Conservation (phyloP, 2,329 filamentous ascomycete genomes). For the Catunica adiposa region DNA sequence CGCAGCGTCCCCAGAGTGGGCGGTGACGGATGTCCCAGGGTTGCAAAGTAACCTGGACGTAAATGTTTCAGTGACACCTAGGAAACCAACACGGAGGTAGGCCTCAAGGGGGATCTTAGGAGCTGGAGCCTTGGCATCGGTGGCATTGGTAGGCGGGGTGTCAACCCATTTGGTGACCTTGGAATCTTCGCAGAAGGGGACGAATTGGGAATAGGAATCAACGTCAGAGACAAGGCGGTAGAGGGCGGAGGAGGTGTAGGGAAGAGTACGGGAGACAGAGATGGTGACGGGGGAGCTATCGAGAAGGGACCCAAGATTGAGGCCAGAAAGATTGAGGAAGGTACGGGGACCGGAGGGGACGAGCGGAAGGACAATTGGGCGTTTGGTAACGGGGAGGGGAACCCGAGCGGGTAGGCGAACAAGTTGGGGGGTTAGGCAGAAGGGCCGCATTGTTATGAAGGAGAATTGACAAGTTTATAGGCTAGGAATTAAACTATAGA, state of each 20-base stretch:
- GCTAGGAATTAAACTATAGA: background rate
- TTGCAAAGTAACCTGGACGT: constrained; percentile 65
- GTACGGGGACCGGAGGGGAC: constrained; percentile 20
- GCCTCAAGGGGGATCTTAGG: constrained; percentile 48
- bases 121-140: constrained; percentile 11
- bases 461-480: no score
- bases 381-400: background rate
- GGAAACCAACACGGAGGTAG: constrained; percentile 72
- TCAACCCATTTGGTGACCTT: constrained; percentile 52
- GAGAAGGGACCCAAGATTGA: constrained; percentile 17
- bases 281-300: constrained; percentile 39
- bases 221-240: constrained; percentile 83
- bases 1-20: constrained; percentile 45
- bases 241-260: constrained; percentile 52
- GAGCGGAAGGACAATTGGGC: no score
- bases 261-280: constrained; percentile 57
- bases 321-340: constrained; percentile 21
- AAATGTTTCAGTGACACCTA: constrained; percentile 68
- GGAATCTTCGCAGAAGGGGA: constrained; percentile 76
- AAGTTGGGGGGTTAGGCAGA: background rate
- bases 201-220: constrained; percentile 64
- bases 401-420: background rate
- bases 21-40: constrained; percentile 56
- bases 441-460: background rate
- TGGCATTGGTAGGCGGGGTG: background rate